Base-by-base conservation (phyloP, 441 rosid species). In the Aquilaria agallochum region DNA sequence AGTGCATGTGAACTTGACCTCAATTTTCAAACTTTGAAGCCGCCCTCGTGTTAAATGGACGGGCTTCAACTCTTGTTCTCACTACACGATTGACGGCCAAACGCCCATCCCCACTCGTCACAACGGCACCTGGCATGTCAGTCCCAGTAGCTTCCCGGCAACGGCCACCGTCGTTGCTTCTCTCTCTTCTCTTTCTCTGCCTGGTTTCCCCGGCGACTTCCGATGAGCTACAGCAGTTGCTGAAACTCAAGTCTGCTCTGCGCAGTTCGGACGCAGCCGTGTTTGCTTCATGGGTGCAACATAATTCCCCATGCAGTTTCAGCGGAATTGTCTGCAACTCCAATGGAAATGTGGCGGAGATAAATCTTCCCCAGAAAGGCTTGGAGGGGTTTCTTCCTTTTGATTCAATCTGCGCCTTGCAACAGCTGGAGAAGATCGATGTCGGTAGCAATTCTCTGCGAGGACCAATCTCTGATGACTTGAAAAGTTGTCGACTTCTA, bases 311-410 rank as follows among this genome's bases (percentile, higher is more conserved):
- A 0, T 86, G 89, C 64, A 58, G 54, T 32, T 86, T 86, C 73
- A 31, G 64, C 34, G 92, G 92, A 20, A 66, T 86, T 31, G 20
- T 66, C 7, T 86, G 92, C 54, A 44, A 75, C 51, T 64, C 77
- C 36, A 53, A 45, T n/a, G 84, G 83, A 15, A 54, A 70, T 44
- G 85, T 83, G 40, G 6, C 58, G 5, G 79, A 81, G 55, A 81
- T 86, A 74, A 67, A 70, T 61, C 92, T 86, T n/a, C 70, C 72
- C 31, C 55, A 27, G 15, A 68, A 56, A 12, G 40, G 62, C 2
- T 51, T 86, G 30, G 33, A 33, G 36, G 80, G 73, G 33, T 59
- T 36, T 50, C 53, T 81, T 74, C 87, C 82, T 56, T 81, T 81
- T 12, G 76, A 65, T 50, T 69, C 72, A 3, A 73, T 86, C 40